Conservation (phyloP, 2,329 filamentous ascomycete genomes). For the Dryadomyces quercivorus region DNA sequence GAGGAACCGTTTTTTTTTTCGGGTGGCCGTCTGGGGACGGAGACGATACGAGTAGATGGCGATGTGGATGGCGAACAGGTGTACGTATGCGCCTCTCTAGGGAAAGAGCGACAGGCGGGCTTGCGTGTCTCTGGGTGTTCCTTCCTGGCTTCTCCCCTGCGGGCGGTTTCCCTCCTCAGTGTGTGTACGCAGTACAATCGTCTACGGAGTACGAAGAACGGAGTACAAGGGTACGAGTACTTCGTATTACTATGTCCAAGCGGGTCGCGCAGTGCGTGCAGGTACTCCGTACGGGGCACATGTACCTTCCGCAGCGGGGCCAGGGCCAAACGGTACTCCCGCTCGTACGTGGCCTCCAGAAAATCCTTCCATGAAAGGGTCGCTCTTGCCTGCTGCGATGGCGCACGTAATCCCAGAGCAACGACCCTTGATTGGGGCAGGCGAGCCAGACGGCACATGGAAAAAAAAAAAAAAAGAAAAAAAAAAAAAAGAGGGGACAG, state of each 20-base stretch:
- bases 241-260: background rate
- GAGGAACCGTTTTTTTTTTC: background rate
- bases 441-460: background rate
- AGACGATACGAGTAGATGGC: constrained; percentile 1
- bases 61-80: constrained; percentile 11
- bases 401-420: constrained; percentile 5
- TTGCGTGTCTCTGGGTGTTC: constrained; percentile 8
- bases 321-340: background rate
- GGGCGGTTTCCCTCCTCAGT: background rate
- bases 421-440: constrained; percentile 1
- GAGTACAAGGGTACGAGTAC: background rate
- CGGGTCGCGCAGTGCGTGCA: background rate
- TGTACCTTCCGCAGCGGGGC: background rate
- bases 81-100: constrained; percentile 13
- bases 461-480: background rate
- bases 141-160: background rate
- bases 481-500: background rate
- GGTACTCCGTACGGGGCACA: background rate
- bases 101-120: constrained; percentile 12
- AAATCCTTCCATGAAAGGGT: background rate
- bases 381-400: background rate
- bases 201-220: background rate
- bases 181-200: background rate
- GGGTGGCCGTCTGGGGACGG: background rate
- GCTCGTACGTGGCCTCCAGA: background rate